These are phyloP conservation scores for Arachnopeziza araneosa DNA, from an alignment of 2,329 filamentous ascomycete species.

Conservation along the genomic window DNA sequence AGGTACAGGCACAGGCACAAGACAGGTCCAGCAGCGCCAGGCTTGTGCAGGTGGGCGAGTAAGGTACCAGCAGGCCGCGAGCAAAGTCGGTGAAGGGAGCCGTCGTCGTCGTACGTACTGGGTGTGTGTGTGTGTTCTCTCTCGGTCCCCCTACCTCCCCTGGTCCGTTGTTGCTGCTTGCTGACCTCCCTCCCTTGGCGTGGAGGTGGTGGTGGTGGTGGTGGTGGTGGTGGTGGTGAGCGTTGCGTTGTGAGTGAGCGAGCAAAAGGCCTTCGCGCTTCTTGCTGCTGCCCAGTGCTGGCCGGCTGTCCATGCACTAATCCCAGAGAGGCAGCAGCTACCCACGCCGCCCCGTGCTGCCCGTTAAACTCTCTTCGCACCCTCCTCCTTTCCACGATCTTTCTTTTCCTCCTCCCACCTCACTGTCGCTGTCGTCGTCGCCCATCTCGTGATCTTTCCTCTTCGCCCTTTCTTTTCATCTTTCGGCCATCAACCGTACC, in stretches of 20 bases:
- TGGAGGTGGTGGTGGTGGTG: not conserved
- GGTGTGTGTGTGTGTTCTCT: not conserved
- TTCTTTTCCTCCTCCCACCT: conserved; percentile 6
- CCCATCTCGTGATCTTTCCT: conserved; percentile 19
- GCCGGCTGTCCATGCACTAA: not conserved
- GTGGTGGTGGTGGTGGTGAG: not conserved
- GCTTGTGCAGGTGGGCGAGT: not conserved
- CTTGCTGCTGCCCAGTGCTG: not conserved
- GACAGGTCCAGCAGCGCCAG: not conserved
- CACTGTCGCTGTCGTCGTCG: conserved; percentile 1
- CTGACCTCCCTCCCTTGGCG: not conserved
- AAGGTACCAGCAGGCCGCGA: not conserved
- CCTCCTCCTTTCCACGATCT: not conserved
- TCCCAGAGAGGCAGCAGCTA: not conserved
- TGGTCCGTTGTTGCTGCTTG: not conserved
- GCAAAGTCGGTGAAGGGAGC: too few species aligned
- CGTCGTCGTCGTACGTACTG: not conserved
- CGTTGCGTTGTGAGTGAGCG: too few species aligned
- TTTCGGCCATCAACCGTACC: conserved; percentile 33
- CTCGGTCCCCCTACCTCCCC: not conserved
- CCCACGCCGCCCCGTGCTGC: not conserved
- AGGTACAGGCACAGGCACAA: not conserved
- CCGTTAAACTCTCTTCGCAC: conserved; percentile 3
- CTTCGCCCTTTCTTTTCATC: conserved; percentile 27
- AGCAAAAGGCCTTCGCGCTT: not conserved